Conservation (phyloP, 2,329 filamentous ascomycete species). For the Cordyceps pruinosa region DNA sequence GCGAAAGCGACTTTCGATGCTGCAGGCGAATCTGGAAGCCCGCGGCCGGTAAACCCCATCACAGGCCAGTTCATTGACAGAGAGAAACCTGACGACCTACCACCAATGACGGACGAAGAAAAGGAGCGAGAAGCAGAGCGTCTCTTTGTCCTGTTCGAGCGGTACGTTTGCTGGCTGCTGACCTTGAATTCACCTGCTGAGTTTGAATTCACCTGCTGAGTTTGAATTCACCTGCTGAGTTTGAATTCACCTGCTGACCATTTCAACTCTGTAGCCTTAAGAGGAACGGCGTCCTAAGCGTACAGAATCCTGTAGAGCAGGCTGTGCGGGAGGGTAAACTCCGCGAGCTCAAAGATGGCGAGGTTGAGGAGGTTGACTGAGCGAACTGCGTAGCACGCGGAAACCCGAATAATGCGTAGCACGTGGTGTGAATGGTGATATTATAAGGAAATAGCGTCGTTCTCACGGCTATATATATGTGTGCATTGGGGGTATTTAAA, state of each 20-base stretch:
- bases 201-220: too few relatives aligned
- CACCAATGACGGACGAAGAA: slow-evolving; percentile 83
- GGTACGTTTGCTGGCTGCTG: slow-evolving; percentile 46
- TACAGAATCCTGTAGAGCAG: slow-evolving; percentile 71
- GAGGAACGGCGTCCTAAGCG: slow-evolving; percentile 66
- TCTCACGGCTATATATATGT: too few relatives aligned
- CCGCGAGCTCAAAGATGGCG: slow-evolving; percentile 57
- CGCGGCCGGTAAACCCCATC: slow-evolving; percentile 64
- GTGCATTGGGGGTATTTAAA: neutral
- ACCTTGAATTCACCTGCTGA: too few relatives aligned
- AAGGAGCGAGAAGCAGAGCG: slow-evolving; percentile 87
- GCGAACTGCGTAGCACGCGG: neutral
- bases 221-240: too few relatives aligned
- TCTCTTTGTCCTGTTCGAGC: slow-evolving; percentile 84
- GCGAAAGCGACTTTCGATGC: slow-evolving; percentile 43
- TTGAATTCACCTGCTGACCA: too few relatives aligned
- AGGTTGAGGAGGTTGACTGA: slow-evolving; percentile 36
- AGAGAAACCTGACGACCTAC: slow-evolving; percentile 51
- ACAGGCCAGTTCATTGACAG: slow-evolving; percentile 75
- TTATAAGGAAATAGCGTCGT: neutral
- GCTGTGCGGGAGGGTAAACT: slow-evolving; percentile 64
- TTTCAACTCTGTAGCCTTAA: slow-evolving; percentile 50
- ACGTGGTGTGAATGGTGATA: neutral
- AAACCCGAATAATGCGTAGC: neutral
- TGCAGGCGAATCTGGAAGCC: slow-evolving; percentile 21